These are phyloP conservation scores for Dactylonectria macrodidyma DNA, from an alignment of 2,329 filamentous ascomycete genomes.

Conservation along the genomic window DNA sequence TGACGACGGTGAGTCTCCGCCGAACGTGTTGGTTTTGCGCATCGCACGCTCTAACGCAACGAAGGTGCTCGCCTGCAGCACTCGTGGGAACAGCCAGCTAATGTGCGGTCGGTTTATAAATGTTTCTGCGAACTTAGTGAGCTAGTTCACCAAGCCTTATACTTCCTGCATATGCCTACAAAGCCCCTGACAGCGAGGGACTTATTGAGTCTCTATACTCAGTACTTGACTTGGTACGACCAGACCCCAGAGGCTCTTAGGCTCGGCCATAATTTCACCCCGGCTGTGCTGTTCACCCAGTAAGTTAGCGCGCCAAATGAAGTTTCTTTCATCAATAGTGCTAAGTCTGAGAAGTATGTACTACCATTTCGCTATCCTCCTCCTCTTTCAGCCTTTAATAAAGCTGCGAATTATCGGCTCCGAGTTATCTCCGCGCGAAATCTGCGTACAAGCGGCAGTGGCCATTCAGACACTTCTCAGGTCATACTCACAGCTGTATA, in stretches of 20 bases:
- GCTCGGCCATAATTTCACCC: slow-evolving; percentile 78
- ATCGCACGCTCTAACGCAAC: slow-evolving; percentile 14
- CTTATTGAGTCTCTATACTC: slow-evolving; percentile 75
- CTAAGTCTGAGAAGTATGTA: slow-evolving; percentile 69
- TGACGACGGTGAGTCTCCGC: slow-evolving; percentile 65
- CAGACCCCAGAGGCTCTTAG: slow-evolving; percentile 75
- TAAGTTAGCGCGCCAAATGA: slow-evolving; percentile 58
- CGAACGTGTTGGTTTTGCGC: not conserved
- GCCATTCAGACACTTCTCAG: slow-evolving; percentile 70
- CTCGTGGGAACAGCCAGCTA: slow-evolving; percentile 74
- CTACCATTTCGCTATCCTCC: slow-evolving; percentile 77
- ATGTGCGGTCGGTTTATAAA: slow-evolving; percentile 77
- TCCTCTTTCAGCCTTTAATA: slow-evolving; percentile 81
- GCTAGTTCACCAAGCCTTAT: slow-evolving; percentile 79
- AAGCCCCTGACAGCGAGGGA: slow-evolving; percentile 75
- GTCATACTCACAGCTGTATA: slow-evolving; percentile 73
- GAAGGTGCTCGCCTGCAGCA: slow-evolving; percentile 67
- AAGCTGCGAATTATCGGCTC: slow-evolving; percentile 75
- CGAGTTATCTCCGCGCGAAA: slow-evolving; percentile 73
- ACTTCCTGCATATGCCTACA: slow-evolving; percentile 80
- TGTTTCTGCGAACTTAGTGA: slow-evolving; percentile 81
- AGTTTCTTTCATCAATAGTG: not conserved
- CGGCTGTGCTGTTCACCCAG: slow-evolving; percentile 82
- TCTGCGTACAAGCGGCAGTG: slow-evolving; percentile 74
- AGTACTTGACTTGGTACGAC: slow-evolving; percentile 81